Conservation (phyloP, 2,329 filamentous ascomycete species). For the Fusarium secorum region DNA sequence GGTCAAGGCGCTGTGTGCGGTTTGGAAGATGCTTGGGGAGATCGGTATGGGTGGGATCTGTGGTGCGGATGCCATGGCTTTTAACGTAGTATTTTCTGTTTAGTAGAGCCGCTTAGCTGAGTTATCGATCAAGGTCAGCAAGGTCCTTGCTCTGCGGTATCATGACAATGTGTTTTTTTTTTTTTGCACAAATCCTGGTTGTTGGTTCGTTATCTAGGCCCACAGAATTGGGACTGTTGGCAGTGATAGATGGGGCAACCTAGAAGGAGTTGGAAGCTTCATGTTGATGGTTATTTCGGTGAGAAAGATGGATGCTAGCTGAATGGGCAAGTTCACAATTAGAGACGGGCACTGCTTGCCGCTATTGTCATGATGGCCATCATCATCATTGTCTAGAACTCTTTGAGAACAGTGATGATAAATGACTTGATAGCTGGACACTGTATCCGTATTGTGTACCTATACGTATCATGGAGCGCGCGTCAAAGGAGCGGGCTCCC, state of each 20-base stretch:
- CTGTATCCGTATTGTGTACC: not conserved
- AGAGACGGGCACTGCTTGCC: not conserved
- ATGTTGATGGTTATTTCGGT: not conserved
- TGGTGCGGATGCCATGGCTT: conserved; percentile 25
- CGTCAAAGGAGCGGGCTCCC: not conserved
- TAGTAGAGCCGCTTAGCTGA: conserved; percentile 4
- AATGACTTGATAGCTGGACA: not conserved
- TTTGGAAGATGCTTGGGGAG: conserved; percentile 20
- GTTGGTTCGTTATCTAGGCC: conserved; percentile 16
- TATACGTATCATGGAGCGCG: not conserved
- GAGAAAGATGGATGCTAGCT: not conserved
- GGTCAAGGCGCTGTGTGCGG: conserved; percentile 8
- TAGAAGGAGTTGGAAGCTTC: conserved; percentile 10
- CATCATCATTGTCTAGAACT: not conserved
- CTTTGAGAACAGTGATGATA: not conserved
- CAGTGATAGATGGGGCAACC: conserved; percentile 9
- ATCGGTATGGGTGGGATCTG: conserved; percentile 33
- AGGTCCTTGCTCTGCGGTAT: conserved; percentile 5
- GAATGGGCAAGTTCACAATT: not conserved
- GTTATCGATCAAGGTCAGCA: not conserved
- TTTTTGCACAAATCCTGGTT: conserved; percentile 20
- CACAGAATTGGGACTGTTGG: conserved; percentile 31
- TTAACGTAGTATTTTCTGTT: conserved; percentile 15
- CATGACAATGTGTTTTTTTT: conserved; percentile 28
- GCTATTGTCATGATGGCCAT: not conserved